Base-by-base conservation (phyloP, 768 basidiomycete genomes). In the Russula olivacea region DNA sequence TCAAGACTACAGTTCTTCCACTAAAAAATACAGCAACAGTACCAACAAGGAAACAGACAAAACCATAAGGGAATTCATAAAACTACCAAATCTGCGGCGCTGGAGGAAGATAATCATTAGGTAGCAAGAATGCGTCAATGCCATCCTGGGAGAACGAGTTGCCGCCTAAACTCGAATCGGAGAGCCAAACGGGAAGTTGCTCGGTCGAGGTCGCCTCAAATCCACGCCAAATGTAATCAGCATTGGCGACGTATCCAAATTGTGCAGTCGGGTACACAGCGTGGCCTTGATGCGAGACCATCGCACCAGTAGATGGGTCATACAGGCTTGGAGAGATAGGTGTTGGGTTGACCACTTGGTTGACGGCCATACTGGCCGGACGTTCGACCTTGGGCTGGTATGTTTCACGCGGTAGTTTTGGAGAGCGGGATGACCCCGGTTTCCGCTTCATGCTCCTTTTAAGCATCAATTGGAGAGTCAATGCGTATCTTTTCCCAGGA, bases 401-500 rank as follows among this genome's bases (percentile, higher is more conserved):
- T 67, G 55, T 21, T 49, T 86, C 86, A 45, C 85, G 83, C 7
- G 81, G 67, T 15, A 80, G 71, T 66, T 82, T 81, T 0, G 87
- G 87, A 19, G 88, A 89, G 19, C 81, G 82, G 15, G 86, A 81
- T 19, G 85, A 84, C 14, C 78, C 74, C 0, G 78, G 69, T 58
- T 75, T 83, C 61, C 88, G 81, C 62, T 83, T 87, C 73, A 83
- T 81, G 38, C 83, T 82, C 61, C 87, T 79, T 74, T 92, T 92
- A 58, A 97, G 73, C 88, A 96, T 96, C 47, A 95, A 76, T 66
- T 92, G 89, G 21, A 98, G 78, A 5, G 93, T 95, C 41, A 93
- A 74, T 10, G 94, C 94, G 68, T 97, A 98, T 58, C 94, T 86
- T 70, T 92, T 92, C 14, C 93, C 95, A 25, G 94, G 93, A 63